These are phyloP conservation scores for Lasiosphaeria ovina DNA, from an alignment of 495 filamentous ascomycete genomes.

Conservation along the genomic window DNA sequence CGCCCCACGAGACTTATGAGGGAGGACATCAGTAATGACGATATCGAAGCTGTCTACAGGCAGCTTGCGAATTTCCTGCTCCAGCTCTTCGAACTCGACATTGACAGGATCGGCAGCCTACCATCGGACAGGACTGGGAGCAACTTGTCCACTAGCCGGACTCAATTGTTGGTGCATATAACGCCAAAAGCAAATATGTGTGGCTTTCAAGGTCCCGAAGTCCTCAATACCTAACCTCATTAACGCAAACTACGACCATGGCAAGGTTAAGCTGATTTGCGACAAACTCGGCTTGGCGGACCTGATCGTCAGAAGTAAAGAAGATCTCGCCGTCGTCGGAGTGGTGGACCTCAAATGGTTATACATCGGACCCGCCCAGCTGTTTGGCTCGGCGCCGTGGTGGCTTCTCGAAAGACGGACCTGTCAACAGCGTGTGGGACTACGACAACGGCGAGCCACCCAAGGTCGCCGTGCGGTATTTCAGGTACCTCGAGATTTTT, in stretches of 20 bases:
- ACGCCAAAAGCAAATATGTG: neutral
- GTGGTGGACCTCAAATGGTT: neutral
- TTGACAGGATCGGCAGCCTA: neutral
- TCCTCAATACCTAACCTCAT: neutral
- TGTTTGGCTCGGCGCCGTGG: neutral
- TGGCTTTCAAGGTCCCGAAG: neutral
- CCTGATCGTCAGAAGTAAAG: neutral
- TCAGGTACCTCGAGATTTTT: neutral
- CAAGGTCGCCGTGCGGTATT: neutral
- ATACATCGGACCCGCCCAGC: neutral
- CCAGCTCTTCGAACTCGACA: slow-evolving; percentile 2
- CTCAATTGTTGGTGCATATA: neutral
- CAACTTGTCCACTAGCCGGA: neutral
- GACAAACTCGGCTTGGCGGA: neutral
- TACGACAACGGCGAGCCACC: neutral
- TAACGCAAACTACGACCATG: neutral
- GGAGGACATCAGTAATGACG: neutral
- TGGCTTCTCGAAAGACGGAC: neutral
- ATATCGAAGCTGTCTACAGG: neutral
- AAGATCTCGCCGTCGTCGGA: neutral
- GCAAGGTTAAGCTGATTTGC: neutral
- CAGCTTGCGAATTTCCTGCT: neutral
- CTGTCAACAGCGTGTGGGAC: neutral
- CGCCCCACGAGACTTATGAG: neutral
- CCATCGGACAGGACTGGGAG: neutral